Evolutionary conservation across 257 asterid genomes (phyloP).

Genomic region (Fraxinus pennsylvanica): DNA sequence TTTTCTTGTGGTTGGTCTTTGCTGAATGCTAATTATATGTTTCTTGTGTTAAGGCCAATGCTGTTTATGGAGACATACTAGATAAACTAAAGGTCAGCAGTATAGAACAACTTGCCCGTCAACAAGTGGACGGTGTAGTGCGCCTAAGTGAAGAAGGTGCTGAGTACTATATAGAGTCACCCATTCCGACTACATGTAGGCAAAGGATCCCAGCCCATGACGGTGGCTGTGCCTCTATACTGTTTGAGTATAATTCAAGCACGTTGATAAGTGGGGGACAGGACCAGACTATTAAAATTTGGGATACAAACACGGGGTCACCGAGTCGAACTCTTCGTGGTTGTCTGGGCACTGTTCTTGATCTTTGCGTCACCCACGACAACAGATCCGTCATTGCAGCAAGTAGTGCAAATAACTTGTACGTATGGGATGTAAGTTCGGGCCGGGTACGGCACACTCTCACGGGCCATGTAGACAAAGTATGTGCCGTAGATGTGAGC

Average conservation of each 20-base stretch:
- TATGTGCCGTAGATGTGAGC: conserved; percentile 86
- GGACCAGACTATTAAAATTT: conserved; percentile 72
- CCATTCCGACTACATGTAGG: conserved; percentile 74
- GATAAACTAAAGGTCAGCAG: conserved; percentile 55
- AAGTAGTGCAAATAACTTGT: conserved; percentile 70
- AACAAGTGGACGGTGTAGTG: conserved; percentile 89
- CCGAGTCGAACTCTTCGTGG: conserved; percentile 56
- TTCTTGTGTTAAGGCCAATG: conserved; percentile 66
- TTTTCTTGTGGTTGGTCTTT: neutral
- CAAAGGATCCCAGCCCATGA: conserved; percentile 89
- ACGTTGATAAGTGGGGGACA: conserved; percentile 88
- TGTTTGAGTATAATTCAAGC: conserved; percentile 65
- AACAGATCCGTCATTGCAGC: conserved; percentile 81
- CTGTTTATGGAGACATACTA: conserved; percentile 68
- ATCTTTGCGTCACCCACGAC: conserved; percentile 73
- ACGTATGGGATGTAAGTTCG: conserved; percentile 74
- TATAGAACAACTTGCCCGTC: conserved; percentile 73
- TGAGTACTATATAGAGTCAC: conserved; percentile 69
- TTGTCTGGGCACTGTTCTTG: conserved; percentile 79
- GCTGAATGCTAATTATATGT: conserved; percentile 11
- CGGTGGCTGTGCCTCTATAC: conserved; percentile 76
- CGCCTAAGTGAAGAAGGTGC: conserved; percentile 94
- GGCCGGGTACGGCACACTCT: conserved; percentile 79
- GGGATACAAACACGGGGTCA: conserved; percentile 77
- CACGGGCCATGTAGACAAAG: conserved; percentile 90